Evolutionary conservation across 1,284 basidiomycete species (phyloP).

Genomic region (Pascua guehoae): DNA sequence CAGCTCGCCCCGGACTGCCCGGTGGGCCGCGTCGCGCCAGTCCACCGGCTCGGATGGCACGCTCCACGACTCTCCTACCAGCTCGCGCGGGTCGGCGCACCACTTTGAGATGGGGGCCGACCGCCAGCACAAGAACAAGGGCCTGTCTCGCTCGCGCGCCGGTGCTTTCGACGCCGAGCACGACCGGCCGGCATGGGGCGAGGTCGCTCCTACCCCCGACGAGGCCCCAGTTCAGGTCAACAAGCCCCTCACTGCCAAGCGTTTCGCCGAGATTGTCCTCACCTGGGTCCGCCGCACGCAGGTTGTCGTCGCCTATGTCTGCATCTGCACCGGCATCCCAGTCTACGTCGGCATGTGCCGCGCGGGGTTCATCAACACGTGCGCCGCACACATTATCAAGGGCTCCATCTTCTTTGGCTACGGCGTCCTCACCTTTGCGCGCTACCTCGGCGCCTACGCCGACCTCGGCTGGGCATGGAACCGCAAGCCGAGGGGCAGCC

Average conservation of each 20-base stretch:
- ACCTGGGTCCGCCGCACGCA: slow-evolving; percentile 37
- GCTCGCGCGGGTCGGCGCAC: slow-evolving; percentile 6
- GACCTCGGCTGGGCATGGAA: slow-evolving; percentile 97
- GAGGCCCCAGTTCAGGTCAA: background rate
- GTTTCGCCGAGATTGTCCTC: slow-evolving; percentile 25
- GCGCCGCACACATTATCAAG: slow-evolving; percentile 91
- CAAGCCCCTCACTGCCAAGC: background rate
- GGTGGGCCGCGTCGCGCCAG: slow-evolving; percentile 6
- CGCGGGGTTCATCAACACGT: slow-evolving; percentile 67
- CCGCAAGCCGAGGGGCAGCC: slow-evolving; percentile 31
- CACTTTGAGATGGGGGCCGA: slow-evolving; percentile 17
- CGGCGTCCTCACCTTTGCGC: slow-evolving; percentile 80
- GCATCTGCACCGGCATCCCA: slow-evolving; percentile 31
- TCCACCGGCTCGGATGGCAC: slow-evolving; percentile 63
- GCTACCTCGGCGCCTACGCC: slow-evolving; percentile 85
- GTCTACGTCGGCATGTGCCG: slow-evolving; percentile 39
- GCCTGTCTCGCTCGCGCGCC: slow-evolving; percentile 1
- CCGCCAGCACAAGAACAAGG: slow-evolving; percentile 3
- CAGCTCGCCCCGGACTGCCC: slow-evolving; percentile 5
- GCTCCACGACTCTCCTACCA: slow-evolving; percentile 53
- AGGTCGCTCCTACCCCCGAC: background rate
- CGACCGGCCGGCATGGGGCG: background rate
- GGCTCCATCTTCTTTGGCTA: slow-evolving; percentile 88
- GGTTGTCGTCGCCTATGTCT: slow-evolving; percentile 39
- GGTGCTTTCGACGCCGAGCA: slow-evolving; percentile 27